Base-by-base conservation (phyloP, 2,329 filamentous ascomycete genomes). In the Paracorniculantispora psalliotae region DNA sequence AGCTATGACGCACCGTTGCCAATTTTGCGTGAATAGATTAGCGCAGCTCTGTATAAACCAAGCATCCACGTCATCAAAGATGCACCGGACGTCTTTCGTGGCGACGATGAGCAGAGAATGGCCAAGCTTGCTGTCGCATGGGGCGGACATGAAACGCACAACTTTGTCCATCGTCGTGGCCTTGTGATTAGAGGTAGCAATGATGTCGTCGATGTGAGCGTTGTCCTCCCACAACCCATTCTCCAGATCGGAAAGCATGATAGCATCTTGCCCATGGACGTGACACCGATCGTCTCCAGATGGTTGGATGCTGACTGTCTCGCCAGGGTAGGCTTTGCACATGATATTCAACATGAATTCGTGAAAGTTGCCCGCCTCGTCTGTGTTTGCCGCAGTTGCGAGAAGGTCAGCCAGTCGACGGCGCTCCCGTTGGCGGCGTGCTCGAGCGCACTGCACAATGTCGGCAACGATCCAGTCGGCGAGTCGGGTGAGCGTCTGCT, bases 1-100 rank as follows among this genome's bases (percentile, higher is more conserved):
- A 25, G 69, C 63, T 0, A 79, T 62, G 12, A 72, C 63, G 2
- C 63, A 66, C 19, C 73, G 71, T 28, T 79, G 77, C 64, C 72
- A 73, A 21, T 67, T 68, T 3, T 73, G 69, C 4, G 71, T 71
- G 7, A 78, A 63, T 1, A 77, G 66, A 5, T 63, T 62, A 1
- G 76, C 72, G 50, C 75, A 78, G 4, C 68, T 68, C 4, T 75
- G 68, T 0, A 79, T 67, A 47, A 79, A 79, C 73, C 76, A 78
- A 0, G 74, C 64, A 57, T 80, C 77, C 1, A 78, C 65, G 44
- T 80, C 77, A 48, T 80, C 77, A 51, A 78, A 78, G 4, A 80
- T 72, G 1, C 68, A 63, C 30, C 73, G 72, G n/a, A 79, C 70
- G 2, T 79, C 71, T 1, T 68, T 73, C 0, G 73, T 75, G 2